Conservation (phyloP, 2,329 filamentous ascomycete species). For the Verticillium klebahnii region DNA sequence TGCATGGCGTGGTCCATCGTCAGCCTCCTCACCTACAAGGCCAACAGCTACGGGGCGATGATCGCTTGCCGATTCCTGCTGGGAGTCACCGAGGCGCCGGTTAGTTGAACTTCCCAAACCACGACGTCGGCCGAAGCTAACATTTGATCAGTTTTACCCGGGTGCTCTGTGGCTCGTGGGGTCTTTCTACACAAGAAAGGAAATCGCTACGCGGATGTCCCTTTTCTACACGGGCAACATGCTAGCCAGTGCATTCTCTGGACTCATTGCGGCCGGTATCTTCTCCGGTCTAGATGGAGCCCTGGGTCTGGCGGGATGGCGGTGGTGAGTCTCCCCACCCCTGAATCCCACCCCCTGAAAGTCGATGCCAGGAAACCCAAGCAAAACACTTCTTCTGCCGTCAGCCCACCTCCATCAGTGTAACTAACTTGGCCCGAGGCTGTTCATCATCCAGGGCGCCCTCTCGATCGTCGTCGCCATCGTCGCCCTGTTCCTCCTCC, state of each 20-base stretch:
- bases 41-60: slow-evolving; percentile 32
- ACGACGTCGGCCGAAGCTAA: neutral
- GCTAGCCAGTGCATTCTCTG: slow-evolving; percentile 31
- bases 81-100: slow-evolving; percentile 32
- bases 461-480: slow-evolving; percentile 15
- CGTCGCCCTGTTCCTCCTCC: slow-evolving; percentile 15
- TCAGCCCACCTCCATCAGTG: no score
- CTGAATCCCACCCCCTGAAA: no score
- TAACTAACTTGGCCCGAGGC: slow-evolving; percentile 7
- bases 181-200: slow-evolving; percentile 50
- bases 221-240: slow-evolving; percentile 38
- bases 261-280: slow-evolving; percentile 36
- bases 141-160: slow-evolving; percentile 27
- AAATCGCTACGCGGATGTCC: slow-evolving; percentile 34
- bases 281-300: slow-evolving; percentile 25
- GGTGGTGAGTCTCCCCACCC: slow-evolving; percentile 13
- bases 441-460: slow-evolving; percentile 22
- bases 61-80: slow-evolving; percentile 30
- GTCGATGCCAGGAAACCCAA: neutral
- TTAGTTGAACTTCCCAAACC: slow-evolving; percentile 3
- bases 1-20: slow-evolving; percentile 32
- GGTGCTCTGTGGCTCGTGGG: slow-evolving; percentile 35
- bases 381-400: no score
- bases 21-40: slow-evolving; percentile 32
- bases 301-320: slow-evolving; percentile 21